Percentiles rank a stretch among this genome's conserved stretches.
Conservation (phyloP, 441 rosid species). For the Breynia disticha region DNA sequence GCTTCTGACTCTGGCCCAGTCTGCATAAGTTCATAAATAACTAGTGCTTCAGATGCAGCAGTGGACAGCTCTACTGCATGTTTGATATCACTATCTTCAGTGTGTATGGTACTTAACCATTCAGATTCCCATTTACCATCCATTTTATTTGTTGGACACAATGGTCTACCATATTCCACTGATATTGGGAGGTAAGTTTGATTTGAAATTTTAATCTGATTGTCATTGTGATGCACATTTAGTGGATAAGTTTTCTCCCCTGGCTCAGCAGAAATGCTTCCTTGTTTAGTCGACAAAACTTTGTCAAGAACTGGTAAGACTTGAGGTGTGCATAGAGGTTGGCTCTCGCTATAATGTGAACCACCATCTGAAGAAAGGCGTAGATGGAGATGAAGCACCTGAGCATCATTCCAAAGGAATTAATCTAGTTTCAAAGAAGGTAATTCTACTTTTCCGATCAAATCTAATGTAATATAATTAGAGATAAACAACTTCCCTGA, state of each 20-base stretch:
- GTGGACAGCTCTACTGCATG: conserved; percentile 47
- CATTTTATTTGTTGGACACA: background rate
- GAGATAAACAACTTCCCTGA: background rate
- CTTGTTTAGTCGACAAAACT: conserved; percentile 8
- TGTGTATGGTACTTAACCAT: conserved; percentile 12
- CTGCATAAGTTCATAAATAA: conserved; percentile 41
- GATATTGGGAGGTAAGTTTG: conserved; percentile 10
- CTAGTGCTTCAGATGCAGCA: conserved; percentile 65
- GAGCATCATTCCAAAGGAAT: conserved; percentile 4
- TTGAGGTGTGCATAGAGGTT: conserved; percentile 11
- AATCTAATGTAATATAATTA: background rate
- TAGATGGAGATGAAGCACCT: conserved; percentile 37
- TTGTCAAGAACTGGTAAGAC: conserved; percentile 12
- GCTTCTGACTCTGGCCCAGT: conserved; percentile 23
- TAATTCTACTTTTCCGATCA: background rate
- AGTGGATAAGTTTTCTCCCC: conserved; percentile 13
- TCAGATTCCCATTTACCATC: conserved; percentile 8
- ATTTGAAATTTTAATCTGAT: conserved; percentile 9
- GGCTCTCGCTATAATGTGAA: conserved; percentile 20
- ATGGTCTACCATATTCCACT: conserved; percentile 10
- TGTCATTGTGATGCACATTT: conserved; percentile 10
- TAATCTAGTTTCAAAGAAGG: conserved; percentile 7
- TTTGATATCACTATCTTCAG: conserved; percentile 23
- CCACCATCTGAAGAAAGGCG: conserved; percentile 32
- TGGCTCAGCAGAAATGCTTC: conserved; percentile 17